These are phyloP conservation scores for Talaromyces wortmannii DNA, from an alignment of 495 filamentous ascomycete genomes.

Conservation along the genomic window DNA sequence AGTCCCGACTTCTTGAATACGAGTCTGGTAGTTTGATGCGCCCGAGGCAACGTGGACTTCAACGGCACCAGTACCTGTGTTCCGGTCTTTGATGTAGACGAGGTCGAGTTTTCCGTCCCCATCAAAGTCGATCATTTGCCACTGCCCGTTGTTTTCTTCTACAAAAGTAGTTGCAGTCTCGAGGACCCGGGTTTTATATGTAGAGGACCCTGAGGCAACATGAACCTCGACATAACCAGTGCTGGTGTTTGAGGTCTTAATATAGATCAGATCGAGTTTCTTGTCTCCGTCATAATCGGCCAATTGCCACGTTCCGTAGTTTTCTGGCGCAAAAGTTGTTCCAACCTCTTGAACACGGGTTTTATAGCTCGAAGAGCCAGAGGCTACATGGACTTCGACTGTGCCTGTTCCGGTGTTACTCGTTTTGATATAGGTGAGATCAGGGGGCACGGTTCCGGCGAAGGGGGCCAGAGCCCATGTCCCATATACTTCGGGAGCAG, in stretches of 20 bases:
- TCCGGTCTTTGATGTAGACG: slow-evolving; percentile 4
- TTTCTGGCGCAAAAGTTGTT: slow-evolving; percentile 1
- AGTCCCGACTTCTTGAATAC: slow-evolving; percentile 3
- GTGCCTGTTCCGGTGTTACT: neutral
- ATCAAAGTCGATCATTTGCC: slow-evolving; percentile 1
- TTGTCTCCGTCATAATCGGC: neutral
- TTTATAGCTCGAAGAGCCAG: slow-evolving; percentile 1
- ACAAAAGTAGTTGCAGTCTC: slow-evolving; percentile 2
- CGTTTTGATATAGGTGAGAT: slow-evolving; percentile 5
- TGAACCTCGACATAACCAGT: slow-evolving; percentile 4
- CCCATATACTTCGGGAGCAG: slow-evolving; percentile 1
- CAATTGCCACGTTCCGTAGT: slow-evolving; percentile 2
- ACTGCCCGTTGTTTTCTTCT: slow-evolving; percentile 3
- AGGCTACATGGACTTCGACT: slow-evolving; percentile 5
- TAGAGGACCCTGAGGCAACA: slow-evolving; percentile 5
- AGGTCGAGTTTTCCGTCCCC: slow-evolving; percentile 3
- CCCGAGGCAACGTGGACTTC: slow-evolving; percentile 3
- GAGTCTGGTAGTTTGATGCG: slow-evolving; percentile 4
- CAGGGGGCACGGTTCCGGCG: neutral
- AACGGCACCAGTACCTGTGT: slow-evolving; percentile 2
- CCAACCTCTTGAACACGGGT: slow-evolving; percentile 1
- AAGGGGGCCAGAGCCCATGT: slow-evolving; percentile 1
- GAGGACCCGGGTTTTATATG: slow-evolving; percentile 1
- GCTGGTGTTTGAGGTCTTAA: slow-evolving; percentile 5
- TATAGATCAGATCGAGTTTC: slow-evolving; percentile 6